Percentiles rank a stretch among this genome's conserved stretches.
phyloP scores from a whole-genome alignment of 495 filamentous ascomycete species.

The Tuber melanosporum region DNA sequence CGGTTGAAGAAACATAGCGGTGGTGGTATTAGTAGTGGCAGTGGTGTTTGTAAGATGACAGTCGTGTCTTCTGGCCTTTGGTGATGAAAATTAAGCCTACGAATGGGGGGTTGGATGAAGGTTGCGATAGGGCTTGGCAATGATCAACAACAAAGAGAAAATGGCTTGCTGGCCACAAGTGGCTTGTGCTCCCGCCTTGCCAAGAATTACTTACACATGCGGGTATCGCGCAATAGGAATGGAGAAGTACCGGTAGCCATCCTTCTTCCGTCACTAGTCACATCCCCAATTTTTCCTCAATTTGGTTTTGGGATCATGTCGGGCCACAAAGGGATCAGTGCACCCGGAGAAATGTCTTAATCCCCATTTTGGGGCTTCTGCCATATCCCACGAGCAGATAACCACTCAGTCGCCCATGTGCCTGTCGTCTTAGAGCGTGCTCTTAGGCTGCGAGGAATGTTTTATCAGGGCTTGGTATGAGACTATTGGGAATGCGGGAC shows the following conservation, averaged over 20 bases:
- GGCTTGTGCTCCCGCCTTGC: neutral
- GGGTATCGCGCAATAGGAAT: neutral
- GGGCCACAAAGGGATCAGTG: neutral
- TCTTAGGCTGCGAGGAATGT: neutral
- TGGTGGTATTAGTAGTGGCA: neutral
- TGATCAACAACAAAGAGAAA: constrained; percentile 2
- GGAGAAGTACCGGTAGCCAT: neutral
- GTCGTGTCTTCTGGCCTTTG: constrained; percentile 2
- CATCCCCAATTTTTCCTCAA: neutral
- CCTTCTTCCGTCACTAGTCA: neutral
- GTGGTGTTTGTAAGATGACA: neutral
- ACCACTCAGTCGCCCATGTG: neutral
- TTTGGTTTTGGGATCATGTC: neutral
- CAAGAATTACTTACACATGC: neutral
- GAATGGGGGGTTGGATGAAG: neutral
- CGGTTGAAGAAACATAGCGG: neutral
- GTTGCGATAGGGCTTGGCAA: neutral
- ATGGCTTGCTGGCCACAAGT: neutral
- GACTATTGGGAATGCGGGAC: neutral
- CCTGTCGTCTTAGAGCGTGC: neutral
- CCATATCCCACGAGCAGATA: neutral
- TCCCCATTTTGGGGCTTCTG: neutral
- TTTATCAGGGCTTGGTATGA: neutral
- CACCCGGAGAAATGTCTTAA: neutral
- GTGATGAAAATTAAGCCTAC: neutral